These are phyloP conservation scores for Desmodesmus armatus DNA, from an alignment of 139 green algal genomes.

Conservation along the genomic window DNA sequence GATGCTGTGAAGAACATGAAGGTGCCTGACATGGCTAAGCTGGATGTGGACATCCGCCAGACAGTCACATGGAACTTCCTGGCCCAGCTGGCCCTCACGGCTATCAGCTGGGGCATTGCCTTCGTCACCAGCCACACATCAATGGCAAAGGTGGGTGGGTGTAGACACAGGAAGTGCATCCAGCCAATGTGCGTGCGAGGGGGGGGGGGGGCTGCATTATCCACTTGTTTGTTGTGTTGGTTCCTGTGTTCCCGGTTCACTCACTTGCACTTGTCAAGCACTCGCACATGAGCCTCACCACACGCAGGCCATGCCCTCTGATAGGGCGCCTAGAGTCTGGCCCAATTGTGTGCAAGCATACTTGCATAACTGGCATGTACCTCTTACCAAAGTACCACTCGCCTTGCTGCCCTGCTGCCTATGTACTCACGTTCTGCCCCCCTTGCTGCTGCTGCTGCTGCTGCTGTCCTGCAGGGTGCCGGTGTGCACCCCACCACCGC, in stretches of 20 bases:
- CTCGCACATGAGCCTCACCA: neutral
- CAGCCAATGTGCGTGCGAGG: no score
- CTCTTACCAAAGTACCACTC: neutral
- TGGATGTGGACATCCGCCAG: slow-evolving; percentile 47
- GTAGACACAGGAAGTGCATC: no score
- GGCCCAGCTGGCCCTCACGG: slow-evolving; percentile 50
- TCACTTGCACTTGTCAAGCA: neutral
- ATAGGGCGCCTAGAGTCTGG: no score
- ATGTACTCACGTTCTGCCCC: no score
- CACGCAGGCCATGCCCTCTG: no score
- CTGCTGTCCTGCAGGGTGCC: slow-evolving; percentile 13
- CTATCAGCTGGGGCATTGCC: slow-evolving; percentile 38
- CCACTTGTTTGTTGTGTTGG: neutral
- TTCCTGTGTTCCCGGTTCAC: neutral
- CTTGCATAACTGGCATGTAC: neutral
- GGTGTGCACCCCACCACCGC: slow-evolving; percentile 32
- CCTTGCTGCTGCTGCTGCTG: neutral
- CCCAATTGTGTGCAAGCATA: no score
- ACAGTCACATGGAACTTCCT: slow-evolving; percentile 47
- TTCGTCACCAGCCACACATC: slow-evolving; percentile 45
- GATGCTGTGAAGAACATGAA: slow-evolving; percentile 26
- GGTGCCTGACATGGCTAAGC: slow-evolving; percentile 38
- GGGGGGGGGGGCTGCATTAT: neutral
- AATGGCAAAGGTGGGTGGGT: slow-evolving; percentile 41
- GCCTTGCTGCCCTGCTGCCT: no score